A percentile compares a stretch with the other conserved stretches of the same genome.
These are phyloP conservation scores for Stagonosporopsis rhizophila DNA, from an alignment of 2,329 filamentous ascomycete genomes.

Conservation along the genomic window DNA sequence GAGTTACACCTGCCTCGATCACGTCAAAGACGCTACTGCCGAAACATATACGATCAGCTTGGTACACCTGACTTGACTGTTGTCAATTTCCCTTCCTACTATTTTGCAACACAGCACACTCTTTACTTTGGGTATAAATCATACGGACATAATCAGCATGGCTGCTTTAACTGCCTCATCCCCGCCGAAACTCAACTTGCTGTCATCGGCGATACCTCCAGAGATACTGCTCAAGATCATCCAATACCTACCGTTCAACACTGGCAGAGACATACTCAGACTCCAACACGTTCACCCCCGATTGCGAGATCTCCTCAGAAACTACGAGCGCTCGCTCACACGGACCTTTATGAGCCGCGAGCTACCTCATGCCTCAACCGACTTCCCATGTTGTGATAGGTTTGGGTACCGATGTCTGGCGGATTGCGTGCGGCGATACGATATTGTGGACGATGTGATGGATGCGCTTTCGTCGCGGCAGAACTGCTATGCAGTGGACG, in stretches of 20 bases:
- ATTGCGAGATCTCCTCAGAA: conserved; percentile 26
- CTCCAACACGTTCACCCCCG: conserved; percentile 30
- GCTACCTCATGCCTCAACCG: conserved; percentile 36
- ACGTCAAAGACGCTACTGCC: conserved; percentile 12
- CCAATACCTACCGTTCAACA: conserved; percentile 34
- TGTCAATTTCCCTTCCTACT: background rate
- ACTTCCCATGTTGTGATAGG: conserved; percentile 31
- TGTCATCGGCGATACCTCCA: conserved; percentile 31
- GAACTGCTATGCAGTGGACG: conserved; percentile 36
- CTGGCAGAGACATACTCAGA: conserved; percentile 28
- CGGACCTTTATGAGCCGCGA: conserved; percentile 31
- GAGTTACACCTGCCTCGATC: background rate
- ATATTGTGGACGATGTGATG: conserved; percentile 44
- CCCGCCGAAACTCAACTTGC: conserved; percentile 14
- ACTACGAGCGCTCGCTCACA: conserved; percentile 39
- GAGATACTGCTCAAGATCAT: conserved; percentile 40
- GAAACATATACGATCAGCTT: background rate
- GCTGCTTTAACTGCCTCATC: conserved; percentile 4
- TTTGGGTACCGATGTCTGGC: conserved; percentile 35
- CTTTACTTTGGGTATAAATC: background rate
- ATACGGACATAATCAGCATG: conserved; percentile 17
- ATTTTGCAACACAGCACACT: conserved; percentile 2
- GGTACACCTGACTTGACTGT: background rate
- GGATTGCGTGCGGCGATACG: conserved; percentile 38
- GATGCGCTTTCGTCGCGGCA: conserved; percentile 31